Percentiles rank a stretch among this genome's conserved stretches.
phyloP scores from a whole-genome alignment of 345 rosid genomes.

The Rhodomyrtus tomentosa region DNA sequence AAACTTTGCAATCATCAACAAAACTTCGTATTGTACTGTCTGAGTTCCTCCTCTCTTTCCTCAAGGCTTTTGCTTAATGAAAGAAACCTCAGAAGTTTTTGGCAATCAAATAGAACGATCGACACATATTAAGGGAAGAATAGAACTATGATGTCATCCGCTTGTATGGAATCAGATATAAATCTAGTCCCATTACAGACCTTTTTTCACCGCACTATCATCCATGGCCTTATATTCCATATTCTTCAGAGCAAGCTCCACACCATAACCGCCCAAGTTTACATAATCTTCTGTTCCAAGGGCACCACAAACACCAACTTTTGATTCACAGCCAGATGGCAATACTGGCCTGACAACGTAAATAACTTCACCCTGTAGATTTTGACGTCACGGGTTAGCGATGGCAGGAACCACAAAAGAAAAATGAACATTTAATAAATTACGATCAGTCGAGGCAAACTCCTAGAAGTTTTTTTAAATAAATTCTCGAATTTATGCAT shows the following conservation, averaged over 20 bases:
- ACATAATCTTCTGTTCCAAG: slow-evolving; percentile 65
- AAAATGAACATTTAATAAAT: neutral
- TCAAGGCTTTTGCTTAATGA: neutral
- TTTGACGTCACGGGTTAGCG: slow-evolving; percentile 7
- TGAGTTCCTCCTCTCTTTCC: neutral
- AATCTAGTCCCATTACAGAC: slow-evolving; percentile 15
- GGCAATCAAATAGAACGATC: neutral
- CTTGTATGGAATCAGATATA: neutral
- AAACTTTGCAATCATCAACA: neutral
- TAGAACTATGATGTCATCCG: neutral
- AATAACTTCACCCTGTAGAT: slow-evolving; percentile 63
- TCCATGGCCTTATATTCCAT: slow-evolving; percentile 99
- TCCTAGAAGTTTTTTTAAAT: neutral
- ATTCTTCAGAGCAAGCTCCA: slow-evolving; percentile 97
- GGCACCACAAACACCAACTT: slow-evolving; percentile 71
- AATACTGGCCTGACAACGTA: slow-evolving; percentile 92
- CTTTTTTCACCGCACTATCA: slow-evolving; percentile 87
- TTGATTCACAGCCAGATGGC: slow-evolving; percentile 75
- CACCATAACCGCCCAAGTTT: slow-evolving; percentile 95
- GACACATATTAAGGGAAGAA: neutral
- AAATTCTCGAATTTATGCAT: neutral
- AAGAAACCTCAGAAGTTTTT: neutral
- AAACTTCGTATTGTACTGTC: neutral
- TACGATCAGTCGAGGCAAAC: neutral
- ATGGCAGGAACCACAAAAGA: neutral